Base-by-base conservation (phyloP, 768 basidiomycete genomes). In the Pleurotus citrinopileatus region DNA sequence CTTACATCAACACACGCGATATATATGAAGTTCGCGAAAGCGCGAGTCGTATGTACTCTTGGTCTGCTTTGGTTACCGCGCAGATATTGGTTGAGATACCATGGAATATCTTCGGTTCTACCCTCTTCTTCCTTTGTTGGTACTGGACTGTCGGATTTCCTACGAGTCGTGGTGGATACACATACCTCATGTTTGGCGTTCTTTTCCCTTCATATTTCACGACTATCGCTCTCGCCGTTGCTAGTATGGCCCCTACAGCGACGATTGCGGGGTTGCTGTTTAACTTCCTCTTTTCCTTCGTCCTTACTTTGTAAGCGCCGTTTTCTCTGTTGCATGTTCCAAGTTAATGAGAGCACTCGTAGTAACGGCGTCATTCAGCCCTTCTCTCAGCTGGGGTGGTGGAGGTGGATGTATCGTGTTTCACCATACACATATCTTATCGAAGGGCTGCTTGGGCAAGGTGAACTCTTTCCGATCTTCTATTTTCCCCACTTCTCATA, bases 11-110 rank as follows among this genome's bases (percentile, higher is more conserved):
- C 27, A 75, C 80, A 50, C 81, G 87, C n/a, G 69, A 63, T 1
- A 70, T 88, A 25, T 87, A 86, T 58, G 83, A 86, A 61, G 78
- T 84, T 32, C 78, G 86, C n/a, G 86, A 89, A 64, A 76, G 82
- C 2, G 75, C 85, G 0, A 83, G 81, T 53, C 70, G 79, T 36
- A 86, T 83, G 70, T 88, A 88, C 36, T 53, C 52, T 27, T 88
- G 85, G 86, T 73, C 77, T 0, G 81, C 82, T 0, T 70, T 85
- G 15, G 57, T 83, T 22, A 78, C 80, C 0, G 72, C 83, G 0
- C 79, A 80, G 60, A 69, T 86, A 42, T 59, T 85, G 7, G 72
- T 79, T 3, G 84, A 84, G 57, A 48, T 85, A 0, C 84, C 84
- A 1, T 84, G 81, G 80, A 84, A 85, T 56, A 75, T 86, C 32